These are phyloP conservation scores for Arbutus unedo DNA, from an alignment of 148 eudicot species.

Conservation along the genomic window DNA sequence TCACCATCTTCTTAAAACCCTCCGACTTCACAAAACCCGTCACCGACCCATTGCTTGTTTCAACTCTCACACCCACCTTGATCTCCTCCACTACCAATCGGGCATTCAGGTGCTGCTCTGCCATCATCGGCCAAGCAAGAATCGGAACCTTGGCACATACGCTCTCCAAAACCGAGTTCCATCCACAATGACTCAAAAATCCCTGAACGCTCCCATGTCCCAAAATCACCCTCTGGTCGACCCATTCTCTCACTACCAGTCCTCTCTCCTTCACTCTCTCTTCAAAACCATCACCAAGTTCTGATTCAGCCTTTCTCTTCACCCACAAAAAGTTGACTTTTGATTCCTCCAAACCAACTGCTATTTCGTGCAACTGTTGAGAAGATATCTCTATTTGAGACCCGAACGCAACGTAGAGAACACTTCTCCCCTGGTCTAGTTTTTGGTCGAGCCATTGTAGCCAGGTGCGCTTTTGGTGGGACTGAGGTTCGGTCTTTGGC, in stretches of 20 bases:
- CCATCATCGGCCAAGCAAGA: slow-evolving; percentile 76
- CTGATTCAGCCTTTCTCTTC: slow-evolving; percentile 29
- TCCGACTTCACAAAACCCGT: slow-evolving; percentile 56
- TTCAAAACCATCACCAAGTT: slow-evolving; percentile 36
- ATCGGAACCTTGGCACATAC: slow-evolving; percentile 61
- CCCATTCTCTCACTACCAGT: slow-evolving; percentile 62
- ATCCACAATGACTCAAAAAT: slow-evolving; percentile 73
- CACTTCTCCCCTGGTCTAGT: slow-evolving; percentile 22
- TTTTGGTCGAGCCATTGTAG: slow-evolving; percentile 56
- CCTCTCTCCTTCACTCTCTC: slow-evolving; percentile 50
- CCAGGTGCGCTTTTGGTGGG: slow-evolving; percentile 32
- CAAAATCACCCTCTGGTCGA: slow-evolving; percentile 53
- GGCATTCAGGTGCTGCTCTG: slow-evolving; percentile 71
- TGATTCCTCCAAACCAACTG: slow-evolving; percentile 49
- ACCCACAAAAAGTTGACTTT: slow-evolving; percentile 61
- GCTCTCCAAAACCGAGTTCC: slow-evolving; percentile 77
- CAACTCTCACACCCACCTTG: slow-evolving; percentile 51
- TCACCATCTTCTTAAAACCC: slow-evolving; percentile 38
- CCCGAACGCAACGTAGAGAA: slow-evolving; percentile 30
- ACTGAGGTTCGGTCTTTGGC: not conserved
- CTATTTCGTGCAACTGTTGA: slow-evolving; percentile 48
- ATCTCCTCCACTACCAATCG: slow-evolving; percentile 67
- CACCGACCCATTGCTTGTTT: slow-evolving; percentile 44
- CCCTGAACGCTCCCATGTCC: slow-evolving; percentile 46
- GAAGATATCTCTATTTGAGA: slow-evolving; percentile 54